Base-by-base conservation (phyloP, 306 rosid species). In the Dalbergia cochinchinensis region DNA sequence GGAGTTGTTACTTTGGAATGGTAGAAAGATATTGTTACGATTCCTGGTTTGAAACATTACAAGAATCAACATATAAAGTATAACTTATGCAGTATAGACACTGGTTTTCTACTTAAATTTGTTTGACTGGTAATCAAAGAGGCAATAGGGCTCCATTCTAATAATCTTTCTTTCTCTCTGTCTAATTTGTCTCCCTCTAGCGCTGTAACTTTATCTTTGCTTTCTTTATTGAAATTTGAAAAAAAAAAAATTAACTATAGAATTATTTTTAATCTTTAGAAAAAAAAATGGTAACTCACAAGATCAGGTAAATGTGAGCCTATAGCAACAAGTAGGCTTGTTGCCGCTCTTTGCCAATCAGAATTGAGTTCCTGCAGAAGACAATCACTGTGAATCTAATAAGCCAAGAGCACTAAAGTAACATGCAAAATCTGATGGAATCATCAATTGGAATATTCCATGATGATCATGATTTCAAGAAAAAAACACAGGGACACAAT, bases 311-410 rank as follows among this genome's bases (percentile, higher is more conserved):
- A 87, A 88, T 94, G 97, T 65, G 89, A 89, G 68, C 97, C 97
- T 69, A 94, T 91, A 11, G 98, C 90, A 73, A 94, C 97, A 85
- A 94, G 97, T 63, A 94, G 87, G 72, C 87, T 85, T 71, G 97
- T 78, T 66, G 98, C 98, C 80, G 97, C 95, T 77, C 95, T 88
- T 85, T 92, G 98, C 98, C 98, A 94, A 70, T 94, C 97, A 16
- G 90, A 83, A 85, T 87, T 90, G 76, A 92, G 86, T 59, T 92
- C 98, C 97, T 94, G 86, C 81, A 90, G 74, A 78, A 71, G 51
- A 80, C 39, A 76, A 71, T 69, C 73, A 26, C 65, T 76, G 54
- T 65, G 69, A 82, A 72, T 44, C 13, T 61, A 70, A 54, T 35
- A 67, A 76, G 68, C 62, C 69, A 53, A 33, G 39, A 35, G 67